These are phyloP conservation scores for Barnettozyma salicaria DNA, from an alignment of 805 yeast genomes.

Conservation along the genomic window DNA sequence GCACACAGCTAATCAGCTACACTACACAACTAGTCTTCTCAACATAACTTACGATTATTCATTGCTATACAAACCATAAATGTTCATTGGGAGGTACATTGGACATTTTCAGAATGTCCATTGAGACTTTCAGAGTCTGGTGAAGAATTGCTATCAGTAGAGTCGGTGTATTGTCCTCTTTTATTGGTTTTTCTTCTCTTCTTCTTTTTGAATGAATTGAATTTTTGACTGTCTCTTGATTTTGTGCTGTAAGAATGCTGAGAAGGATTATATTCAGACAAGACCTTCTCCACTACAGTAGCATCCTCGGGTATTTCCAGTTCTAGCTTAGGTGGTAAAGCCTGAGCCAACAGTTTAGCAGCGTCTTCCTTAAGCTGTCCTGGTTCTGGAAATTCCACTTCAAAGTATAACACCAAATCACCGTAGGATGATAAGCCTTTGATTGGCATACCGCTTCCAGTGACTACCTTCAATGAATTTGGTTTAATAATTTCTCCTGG, in stretches of 20 bases:
- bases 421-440: conserved; percentile 33
- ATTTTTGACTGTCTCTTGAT: not conserved
- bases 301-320: conserved; percentile 59
- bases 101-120: conserved; percentile 3
- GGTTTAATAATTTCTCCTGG: conserved; percentile 51
- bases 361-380: conserved; percentile 66
- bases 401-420: conserved; percentile 52
- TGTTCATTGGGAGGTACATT: conserved; percentile 12
- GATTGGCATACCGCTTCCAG: conserved; percentile 58
- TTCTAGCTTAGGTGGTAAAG: conserved; percentile 69
- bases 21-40: not conserved
- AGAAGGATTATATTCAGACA: conserved; percentile 13
- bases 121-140: conserved; percentile 1
- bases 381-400: conserved; percentile 51
- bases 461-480: conserved; percentile 41
- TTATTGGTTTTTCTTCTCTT: conserved; percentile 10
- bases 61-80: not conserved
- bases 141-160: not conserved
- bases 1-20: not conserved
- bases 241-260: conserved; percentile 2
- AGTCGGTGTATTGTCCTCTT: conserved; percentile 1
- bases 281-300: conserved; percentile 45
- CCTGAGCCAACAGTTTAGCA: conserved; percentile 58
- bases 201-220: conserved; percentile 4
- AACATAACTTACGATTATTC: not conserved